A percentile compares a stretch with the other conserved stretches of the same genome.
Evolutionary conservation across 2,329 filamentous ascomycete genomes (phyloP).

Genomic region (Xylariaceae sp.): DNA sequence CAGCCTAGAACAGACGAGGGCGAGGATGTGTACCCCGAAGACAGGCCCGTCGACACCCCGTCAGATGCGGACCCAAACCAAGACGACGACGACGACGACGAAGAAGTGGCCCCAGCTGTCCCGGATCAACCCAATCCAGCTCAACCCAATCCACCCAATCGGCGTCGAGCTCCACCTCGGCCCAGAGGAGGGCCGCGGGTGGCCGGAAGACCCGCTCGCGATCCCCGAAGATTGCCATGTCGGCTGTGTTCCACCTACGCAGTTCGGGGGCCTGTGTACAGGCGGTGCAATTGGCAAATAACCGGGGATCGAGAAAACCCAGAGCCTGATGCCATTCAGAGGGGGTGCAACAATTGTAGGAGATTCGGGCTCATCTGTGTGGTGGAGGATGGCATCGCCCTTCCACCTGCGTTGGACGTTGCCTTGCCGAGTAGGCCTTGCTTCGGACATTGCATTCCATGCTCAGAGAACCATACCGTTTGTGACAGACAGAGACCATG

Average conservation of each 20-base stretch:
- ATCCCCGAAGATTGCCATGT: background rate
- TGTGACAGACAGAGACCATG: slow-evolving; percentile 8
- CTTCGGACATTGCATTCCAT: background rate
- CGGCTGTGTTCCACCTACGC: background rate
- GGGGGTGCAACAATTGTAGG: background rate
- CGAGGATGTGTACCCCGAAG: background rate
- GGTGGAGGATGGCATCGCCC: background rate
- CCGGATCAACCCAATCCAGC: too few relatives aligned
- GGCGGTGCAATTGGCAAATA: background rate
- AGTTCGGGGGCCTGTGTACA: background rate
- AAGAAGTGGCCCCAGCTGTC: too few relatives aligned
- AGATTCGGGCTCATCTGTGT: slow-evolving; percentile 4
- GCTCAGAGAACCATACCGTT: background rate
- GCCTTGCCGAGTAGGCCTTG: background rate
- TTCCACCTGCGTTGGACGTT: background rate
- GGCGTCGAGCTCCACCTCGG: background rate
- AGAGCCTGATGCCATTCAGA: background rate
- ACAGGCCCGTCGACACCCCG: too few relatives aligned
- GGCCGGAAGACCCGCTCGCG: background rate
- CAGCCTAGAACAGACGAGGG: background rate
- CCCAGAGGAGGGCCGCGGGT: background rate
- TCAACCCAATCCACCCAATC: background rate
- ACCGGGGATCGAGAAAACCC: background rate
- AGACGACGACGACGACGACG: too few relatives aligned
- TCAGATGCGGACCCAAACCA: too few relatives aligned